Base-by-base conservation (phyloP, 306 rosid species). In the Trifolium repens region DNA sequence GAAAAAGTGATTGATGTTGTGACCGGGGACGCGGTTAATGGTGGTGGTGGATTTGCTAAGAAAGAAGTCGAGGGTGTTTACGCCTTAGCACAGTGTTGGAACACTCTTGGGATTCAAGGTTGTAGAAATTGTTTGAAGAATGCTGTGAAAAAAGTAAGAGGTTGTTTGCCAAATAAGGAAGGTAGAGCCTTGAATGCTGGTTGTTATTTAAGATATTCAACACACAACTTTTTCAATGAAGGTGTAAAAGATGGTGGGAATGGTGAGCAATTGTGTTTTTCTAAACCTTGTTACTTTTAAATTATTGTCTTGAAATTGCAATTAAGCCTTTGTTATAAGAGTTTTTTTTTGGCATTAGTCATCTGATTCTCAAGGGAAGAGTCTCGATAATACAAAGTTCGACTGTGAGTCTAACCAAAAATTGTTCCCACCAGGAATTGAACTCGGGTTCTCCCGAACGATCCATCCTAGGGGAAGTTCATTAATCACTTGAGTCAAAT, bases 71-170 rank as follows among this genome's bases (percentile, higher is more conserved):
- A 83, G 43, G 92, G 96, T 0, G 82, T 93, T 74, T 91, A 72
- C 77, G 96, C 74, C 0, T 71, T 93, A 87, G 97, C 91, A 10
- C 97, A 93, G 87, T 93, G 98, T 58, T 93, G 97, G 98, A 81
- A 85, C 17, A 86, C 82, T 47, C 37, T 93, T 11, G 79, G 78
- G 4, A 39, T 3, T 13, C 58, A 67, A 8, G 97, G 81, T 7
- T 93, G 98, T 19, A 67, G 83, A 46, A 78, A 39, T 63, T 93
- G 98, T 32, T 69, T 93, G 88, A 81, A 75, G 77, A 87, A 88
- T 77, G 98, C 91, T 0, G 87, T 17, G 3, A 60, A 54, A 59
- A 89, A 72, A 1, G 75, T 85, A 0, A 76, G 53, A 42, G 70
- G 71, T 0, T 93, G 98, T 70, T 76, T 65, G 46, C 85, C 89